Conservation (phyloP, 345 rosid species). For the Lagerstroemia speciosa region DNA sequence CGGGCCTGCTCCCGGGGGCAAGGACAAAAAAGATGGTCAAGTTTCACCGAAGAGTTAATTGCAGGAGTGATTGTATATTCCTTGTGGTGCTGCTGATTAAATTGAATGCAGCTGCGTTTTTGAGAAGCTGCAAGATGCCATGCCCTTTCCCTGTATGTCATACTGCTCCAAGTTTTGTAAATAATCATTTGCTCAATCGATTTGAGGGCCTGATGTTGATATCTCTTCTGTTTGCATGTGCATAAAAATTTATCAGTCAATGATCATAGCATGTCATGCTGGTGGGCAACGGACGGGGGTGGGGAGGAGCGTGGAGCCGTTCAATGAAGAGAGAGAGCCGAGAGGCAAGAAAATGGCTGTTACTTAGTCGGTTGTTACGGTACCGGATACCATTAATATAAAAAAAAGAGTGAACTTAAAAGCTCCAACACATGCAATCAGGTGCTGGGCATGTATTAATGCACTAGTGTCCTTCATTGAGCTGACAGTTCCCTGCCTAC, state of each 20-base stretch:
- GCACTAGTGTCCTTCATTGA: slow-evolving; percentile 70
- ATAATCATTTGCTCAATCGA: slow-evolving; percentile 12
- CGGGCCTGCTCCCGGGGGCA: slow-evolving; percentile 17
- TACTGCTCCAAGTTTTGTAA: slow-evolving; percentile 9
- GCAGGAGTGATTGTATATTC: neutral
- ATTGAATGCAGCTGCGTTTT: slow-evolving; percentile 41
- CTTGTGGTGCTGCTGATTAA: neutral
- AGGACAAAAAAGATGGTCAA: slow-evolving; percentile 38
- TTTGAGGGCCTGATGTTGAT: neutral
- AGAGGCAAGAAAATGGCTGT: too few species aligned
- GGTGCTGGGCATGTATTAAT: slow-evolving; percentile 93
- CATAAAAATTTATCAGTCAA: too few species aligned
- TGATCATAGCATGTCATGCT: neutral
- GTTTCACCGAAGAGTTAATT: slow-evolving; percentile 21
- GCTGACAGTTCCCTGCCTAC: slow-evolving; percentile 71
- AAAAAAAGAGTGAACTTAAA: too few species aligned
- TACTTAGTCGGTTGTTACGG: too few species aligned
- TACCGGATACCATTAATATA: too few species aligned
- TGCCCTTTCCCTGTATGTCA: neutral
- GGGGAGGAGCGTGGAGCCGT: too few species aligned
- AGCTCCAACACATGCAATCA: slow-evolving; percentile 72
- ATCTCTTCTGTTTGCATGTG: neutral
- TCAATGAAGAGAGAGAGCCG: too few species aligned
- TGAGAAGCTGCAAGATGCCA: slow-evolving; percentile 22
- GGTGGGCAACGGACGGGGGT: too few species aligned